These are phyloP conservation scores for Rhizopus delemar DNA, from an alignment of 371 early-diverging fungal genomes.

Conservation along the genomic window DNA sequence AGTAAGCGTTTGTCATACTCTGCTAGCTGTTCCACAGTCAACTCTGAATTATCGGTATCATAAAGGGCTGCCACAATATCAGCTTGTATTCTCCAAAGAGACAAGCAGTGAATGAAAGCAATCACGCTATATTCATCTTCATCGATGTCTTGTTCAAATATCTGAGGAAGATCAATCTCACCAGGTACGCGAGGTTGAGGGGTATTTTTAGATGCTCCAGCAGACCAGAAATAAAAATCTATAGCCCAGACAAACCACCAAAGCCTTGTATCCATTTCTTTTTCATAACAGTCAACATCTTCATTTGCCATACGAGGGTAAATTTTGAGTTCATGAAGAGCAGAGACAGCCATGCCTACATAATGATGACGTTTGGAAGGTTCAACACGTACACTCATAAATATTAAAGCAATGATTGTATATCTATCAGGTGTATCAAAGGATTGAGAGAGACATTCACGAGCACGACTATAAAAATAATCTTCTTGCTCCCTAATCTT, in stretches of 20 bases:
- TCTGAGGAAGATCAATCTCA: constrained; percentile 34
- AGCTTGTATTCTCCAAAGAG: constrained; percentile 47
- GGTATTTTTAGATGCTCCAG: constrained; percentile 39
- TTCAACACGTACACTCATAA: constrained; percentile 34
- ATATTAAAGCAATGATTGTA: constrained; percentile 33
- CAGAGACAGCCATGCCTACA: constrained; percentile 49
- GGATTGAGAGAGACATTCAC: constrained; percentile 40
- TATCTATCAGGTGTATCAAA: constrained; percentile 49
- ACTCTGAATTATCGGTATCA: constrained; percentile 42
- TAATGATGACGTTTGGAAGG: constrained; percentile 40
- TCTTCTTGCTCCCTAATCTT: constrained; percentile 50
- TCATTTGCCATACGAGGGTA: constrained; percentile 47
- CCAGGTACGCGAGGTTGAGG: constrained; percentile 33
- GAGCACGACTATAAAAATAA: constrained; percentile 46
- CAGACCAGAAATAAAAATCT: constrained; percentile 46
- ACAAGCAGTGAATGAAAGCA: constrained; percentile 29
- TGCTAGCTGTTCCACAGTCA: constrained; percentile 45
- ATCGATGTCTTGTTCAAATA: constrained; percentile 51
- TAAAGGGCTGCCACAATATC: constrained; percentile 39
- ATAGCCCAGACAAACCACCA: constrained; percentile 56
- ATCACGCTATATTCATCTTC: constrained; percentile 38
- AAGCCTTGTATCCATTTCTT: constrained; percentile 52
- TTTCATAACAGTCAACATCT: constrained; percentile 40
- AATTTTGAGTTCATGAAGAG: constrained; percentile 44
- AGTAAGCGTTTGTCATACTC: constrained; percentile 38